A percentile compares a stretch with the other conserved stretches of the same genome.
Conservation (phyloP, 208 protist species). For the Leishmania arabica region DNA sequence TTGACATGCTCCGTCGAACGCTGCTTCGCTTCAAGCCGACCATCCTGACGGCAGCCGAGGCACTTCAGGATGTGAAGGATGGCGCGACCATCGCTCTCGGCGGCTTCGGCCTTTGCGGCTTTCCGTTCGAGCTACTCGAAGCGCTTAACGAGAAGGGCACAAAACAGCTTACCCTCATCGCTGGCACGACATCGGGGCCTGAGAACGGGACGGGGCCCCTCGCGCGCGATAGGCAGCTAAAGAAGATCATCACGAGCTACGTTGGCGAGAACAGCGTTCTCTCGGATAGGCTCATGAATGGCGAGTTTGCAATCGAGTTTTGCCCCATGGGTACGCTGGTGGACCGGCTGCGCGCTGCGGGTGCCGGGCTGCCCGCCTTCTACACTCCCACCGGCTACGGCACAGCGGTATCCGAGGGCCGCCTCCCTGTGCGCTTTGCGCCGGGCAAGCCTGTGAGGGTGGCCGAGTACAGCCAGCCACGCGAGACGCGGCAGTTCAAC, state of each 20-base stretch:
- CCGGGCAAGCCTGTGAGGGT: constrained; percentile 66
- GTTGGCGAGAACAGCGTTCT: constrained; percentile 94
- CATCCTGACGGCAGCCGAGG: constrained; percentile 43
- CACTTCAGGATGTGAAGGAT: constrained; percentile 48
- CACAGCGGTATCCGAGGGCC: constrained; percentile 71
- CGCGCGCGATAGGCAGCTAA: constrained; percentile 73
- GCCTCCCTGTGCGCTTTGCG: constrained; percentile 87
- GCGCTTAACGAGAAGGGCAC: constrained; percentile 51
- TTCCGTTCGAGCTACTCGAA: constrained; percentile 84
- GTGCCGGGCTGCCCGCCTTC: constrained; percentile 95
- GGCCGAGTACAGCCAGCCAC: constrained; percentile 34
- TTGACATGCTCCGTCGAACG: constrained; percentile 29
- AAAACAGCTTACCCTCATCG: constrained; percentile 89
- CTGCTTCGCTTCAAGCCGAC: constrained; percentile 7
- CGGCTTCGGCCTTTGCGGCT: constrained; percentile 94
- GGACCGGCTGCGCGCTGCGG: constrained; percentile 89
- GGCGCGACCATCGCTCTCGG: constrained; percentile 67
- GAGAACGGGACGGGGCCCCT: constrained; percentile 91
- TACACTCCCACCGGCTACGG: constrained; percentile 93
- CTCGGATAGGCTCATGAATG: constrained; percentile 83
- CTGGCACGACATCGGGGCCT: constrained; percentile 83
- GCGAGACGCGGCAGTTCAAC: constrained; percentile 83
- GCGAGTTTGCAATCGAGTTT: constrained; percentile 94
- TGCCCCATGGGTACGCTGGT: constrained; percentile 94
- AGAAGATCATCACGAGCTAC: constrained; percentile 88